Conservation (phyloP, 768 basidiomycete species). For the Auriscalpium orientale region DNA sequence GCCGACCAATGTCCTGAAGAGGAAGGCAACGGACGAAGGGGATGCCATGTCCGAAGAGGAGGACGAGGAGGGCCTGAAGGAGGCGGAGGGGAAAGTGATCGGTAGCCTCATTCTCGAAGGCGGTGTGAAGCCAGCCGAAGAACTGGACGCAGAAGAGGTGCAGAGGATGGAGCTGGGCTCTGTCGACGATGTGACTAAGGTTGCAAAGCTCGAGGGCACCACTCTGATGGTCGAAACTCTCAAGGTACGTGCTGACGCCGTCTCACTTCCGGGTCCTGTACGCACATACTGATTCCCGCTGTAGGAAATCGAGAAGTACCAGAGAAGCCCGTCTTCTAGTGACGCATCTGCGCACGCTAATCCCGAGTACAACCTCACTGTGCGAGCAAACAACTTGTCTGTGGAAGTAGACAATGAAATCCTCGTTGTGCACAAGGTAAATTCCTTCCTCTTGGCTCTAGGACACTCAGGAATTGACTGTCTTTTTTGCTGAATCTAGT, state of each 20-base stretch:
- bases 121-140: conserved; percentile 89
- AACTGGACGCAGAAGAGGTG: conserved; percentile 90
- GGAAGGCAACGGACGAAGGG: conserved; percentile 55
- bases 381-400: conserved; percentile 94
- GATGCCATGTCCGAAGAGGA: conserved; percentile 51
- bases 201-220: conserved; percentile 85
- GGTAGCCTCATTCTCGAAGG: conserved; percentile 72
- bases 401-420: conserved; percentile 99
- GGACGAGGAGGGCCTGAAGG: conserved; percentile 37
- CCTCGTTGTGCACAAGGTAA: conserved; percentile 89
- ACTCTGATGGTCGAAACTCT: conserved; percentile 84
- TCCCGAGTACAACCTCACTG: conserved; percentile 93
- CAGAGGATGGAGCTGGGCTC: conserved; percentile 85
- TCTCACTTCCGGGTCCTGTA: background rate
- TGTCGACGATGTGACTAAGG: conserved; percentile 79
- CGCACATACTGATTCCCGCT: background rate
- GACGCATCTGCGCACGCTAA: conserved; percentile 82
- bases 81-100: conserved; percentile 30
- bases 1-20: conserved; percentile 40
- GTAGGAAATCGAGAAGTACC: conserved; percentile 90
- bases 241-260: conserved; percentile 38
- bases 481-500: conserved; percentile 38
- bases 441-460: conserved; percentile 9
- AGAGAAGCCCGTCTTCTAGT: conserved; percentile 67
- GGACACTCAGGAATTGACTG: conserved; percentile 14